Evolutionary conservation across 257 asterid species (phyloP).

Genomic region (Nicotiana undulata): DNA sequence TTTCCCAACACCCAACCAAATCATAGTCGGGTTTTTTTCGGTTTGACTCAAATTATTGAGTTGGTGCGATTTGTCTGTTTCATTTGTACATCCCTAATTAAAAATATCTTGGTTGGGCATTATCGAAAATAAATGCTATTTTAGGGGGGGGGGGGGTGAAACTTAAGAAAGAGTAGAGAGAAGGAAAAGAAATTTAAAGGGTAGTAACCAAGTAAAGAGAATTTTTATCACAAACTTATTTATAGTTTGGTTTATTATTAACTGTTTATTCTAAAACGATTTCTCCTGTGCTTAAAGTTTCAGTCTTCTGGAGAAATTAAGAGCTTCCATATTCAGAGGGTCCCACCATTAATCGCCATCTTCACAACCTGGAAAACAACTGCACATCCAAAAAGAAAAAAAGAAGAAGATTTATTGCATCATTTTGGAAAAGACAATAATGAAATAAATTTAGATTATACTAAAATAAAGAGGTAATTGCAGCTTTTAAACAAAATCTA

Average conservation of each 20-base stretch:
- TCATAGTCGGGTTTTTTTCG: too few species aligned
- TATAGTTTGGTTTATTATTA: not conserved
- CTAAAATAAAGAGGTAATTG: too few species aligned
- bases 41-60: too few species aligned
- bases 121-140: not conserved
- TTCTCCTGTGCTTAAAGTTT: not conserved
- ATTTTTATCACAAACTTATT: not conserved
- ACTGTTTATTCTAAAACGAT: not conserved
- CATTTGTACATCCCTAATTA: too few species aligned
- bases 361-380: constrained; percentile 61
- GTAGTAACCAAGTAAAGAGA: not conserved
- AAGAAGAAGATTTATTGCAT: not conserved
- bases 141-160: not conserved
- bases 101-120: not conserved
- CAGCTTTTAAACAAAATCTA: too few species aligned
- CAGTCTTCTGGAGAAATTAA: not conserved
- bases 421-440: not conserved
- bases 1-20: too few species aligned
- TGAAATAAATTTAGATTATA: too few species aligned
- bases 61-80: too few species aligned
- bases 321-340: constrained; percentile 6
- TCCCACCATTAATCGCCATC: constrained; percentile 51
- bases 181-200: not conserved
- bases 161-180: not conserved
- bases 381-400: constrained; percentile 12